Conservation (phyloP, 2,329 filamentous ascomycete species). For the Chrysoporthe deuterocubensis region DNA sequence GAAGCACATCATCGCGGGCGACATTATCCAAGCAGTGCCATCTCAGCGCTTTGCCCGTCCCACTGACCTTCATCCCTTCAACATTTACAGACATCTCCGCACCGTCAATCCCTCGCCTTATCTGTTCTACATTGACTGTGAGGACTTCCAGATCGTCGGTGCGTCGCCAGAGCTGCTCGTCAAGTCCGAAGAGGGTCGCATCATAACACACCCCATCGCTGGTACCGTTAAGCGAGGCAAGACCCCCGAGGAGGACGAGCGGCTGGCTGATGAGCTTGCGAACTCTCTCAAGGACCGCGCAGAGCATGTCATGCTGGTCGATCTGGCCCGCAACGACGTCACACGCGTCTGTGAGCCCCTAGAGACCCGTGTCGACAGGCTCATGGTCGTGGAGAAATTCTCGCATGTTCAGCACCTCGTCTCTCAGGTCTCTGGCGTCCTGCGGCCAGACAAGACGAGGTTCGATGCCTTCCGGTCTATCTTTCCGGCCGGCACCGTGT, state of each 20-base stretch:
- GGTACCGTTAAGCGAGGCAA: constrained; percentile 90
- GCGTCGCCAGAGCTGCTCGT: constrained; percentile 94
- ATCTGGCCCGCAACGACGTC: constrained; percentile 93
- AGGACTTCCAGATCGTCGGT: constrained; percentile 91
- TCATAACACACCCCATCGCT: constrained; percentile 96
- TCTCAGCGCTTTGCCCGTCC: constrained; percentile 91
- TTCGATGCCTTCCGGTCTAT: constrained; percentile 97
- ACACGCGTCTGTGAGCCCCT: constrained; percentile 93
- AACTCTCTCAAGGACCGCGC: constrained; percentile 87
- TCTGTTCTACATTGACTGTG: constrained; percentile 93
- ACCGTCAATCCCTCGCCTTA: constrained; percentile 98
- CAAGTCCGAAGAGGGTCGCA: constrained; percentile 82
- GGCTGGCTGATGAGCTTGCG: constrained; percentile 75
- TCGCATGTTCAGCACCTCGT: constrained; percentile 97
- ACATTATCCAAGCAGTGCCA: constrained; percentile 97
- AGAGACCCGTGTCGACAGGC: constrained; percentile 85
- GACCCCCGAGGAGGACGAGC: constrained; percentile 79
- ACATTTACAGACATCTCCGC: constrained; percentile 93
- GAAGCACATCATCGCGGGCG: constrained; percentile 85
- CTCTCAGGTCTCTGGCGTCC: constrained; percentile 90
- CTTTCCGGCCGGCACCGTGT: constrained; percentile 95
- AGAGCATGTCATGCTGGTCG: constrained; percentile 97
- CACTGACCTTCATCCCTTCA: constrained; percentile 92
- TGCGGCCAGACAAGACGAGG: constrained; percentile 80
- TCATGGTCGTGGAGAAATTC: constrained; percentile 95